phyloP scores from a whole-genome alignment of 805 yeast species.

The Spathaspora arborariae region DNA sequence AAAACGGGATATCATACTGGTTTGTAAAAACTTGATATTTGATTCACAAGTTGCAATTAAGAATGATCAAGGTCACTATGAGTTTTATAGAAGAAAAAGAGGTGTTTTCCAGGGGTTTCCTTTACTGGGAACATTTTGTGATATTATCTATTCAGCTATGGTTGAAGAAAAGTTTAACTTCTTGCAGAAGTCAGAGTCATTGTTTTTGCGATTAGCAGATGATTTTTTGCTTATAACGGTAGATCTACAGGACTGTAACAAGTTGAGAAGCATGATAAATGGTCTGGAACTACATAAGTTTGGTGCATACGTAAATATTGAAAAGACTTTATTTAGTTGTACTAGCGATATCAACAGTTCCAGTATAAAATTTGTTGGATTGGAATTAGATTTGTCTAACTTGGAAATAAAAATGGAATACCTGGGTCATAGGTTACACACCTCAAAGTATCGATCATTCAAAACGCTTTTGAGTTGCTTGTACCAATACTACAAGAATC shows the following conservation, averaged over 20 bases:
- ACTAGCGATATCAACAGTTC: conserved; percentile 6
- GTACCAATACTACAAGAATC: neutral
- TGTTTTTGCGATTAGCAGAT: conserved; percentile 69
- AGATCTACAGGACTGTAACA: conserved; percentile 16
- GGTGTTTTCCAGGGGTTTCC: conserved; percentile 89
- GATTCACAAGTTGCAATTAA: conserved; percentile 41
- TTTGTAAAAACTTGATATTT: conserved; percentile 51
- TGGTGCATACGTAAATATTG: conserved; percentile 34
- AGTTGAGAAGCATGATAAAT: conserved; percentile 15
- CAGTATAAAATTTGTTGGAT: conserved; percentile 26
- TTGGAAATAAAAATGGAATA: conserved; percentile 16
- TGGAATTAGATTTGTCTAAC: conserved; percentile 19
- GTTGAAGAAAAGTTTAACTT: conserved; percentile 35
- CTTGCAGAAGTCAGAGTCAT: conserved; percentile 2
- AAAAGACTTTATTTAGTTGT: conserved; percentile 21
- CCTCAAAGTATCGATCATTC: conserved; percentile 3
- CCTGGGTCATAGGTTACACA: neutral
- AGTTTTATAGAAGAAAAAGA: conserved; percentile 38
- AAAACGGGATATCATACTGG: conserved; percentile 41
- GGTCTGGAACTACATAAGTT: conserved; percentile 19
- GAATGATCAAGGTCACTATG: conserved; percentile 20
- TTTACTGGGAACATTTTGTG: conserved; percentile 71
- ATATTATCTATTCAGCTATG: conserved; percentile 63
- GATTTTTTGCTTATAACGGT: conserved; percentile 76
- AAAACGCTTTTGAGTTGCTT: conserved; percentile 1